Base-by-base conservation (phyloP, 306 rosid genomes). In the Cicer pinnatifidum region DNA sequence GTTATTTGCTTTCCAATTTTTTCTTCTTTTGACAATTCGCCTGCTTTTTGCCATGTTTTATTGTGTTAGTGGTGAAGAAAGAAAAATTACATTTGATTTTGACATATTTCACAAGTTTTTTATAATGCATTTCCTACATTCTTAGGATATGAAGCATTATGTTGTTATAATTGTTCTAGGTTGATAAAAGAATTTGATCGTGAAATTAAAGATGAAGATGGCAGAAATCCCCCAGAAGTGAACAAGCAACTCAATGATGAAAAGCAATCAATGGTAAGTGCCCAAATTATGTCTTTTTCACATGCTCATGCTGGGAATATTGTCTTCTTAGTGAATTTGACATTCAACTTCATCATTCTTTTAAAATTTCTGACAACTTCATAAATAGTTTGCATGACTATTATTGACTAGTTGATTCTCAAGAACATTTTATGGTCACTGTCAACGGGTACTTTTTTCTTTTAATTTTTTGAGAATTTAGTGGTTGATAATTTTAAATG, bases 241-340 rank as follows among this genome's bases (percentile, higher is more conserved):
- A 89, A 83, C 81, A 94, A 91, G 87, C 99, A 91, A 82, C 96
- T 94, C 69, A 94, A 94, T 72, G 99, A 94, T 52, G 97, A 91
- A 89, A 91, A 91, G 71, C 99, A 94, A 82, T 88, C 95, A 9
- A 84, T 94, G 97, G 99, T 94, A 56, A 73, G 86, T 85, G 56
- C 53, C 71, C 38, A 5, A 63, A 62, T 59, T 73, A 41, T 61
- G 84, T 51, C 11, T 13, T 38, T 52, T 52, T 75, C 19, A 48
- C 20, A 19, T 66, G 40, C 38, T 66, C 11, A 19, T 43, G 54
- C 15, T 11, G 53, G 19, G 71, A 67, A 28, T 28, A 28, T 66
- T 41, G 19, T 81, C 52, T 52, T 15, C 61, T 17, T 46, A 13
- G 15, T 60, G 67, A 43, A 77, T 64, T 38, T 64, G 80, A 57